Conservation (phyloP, 2,329 filamentous ascomycete genomes). For the Arachnomyces sp. region DNA sequence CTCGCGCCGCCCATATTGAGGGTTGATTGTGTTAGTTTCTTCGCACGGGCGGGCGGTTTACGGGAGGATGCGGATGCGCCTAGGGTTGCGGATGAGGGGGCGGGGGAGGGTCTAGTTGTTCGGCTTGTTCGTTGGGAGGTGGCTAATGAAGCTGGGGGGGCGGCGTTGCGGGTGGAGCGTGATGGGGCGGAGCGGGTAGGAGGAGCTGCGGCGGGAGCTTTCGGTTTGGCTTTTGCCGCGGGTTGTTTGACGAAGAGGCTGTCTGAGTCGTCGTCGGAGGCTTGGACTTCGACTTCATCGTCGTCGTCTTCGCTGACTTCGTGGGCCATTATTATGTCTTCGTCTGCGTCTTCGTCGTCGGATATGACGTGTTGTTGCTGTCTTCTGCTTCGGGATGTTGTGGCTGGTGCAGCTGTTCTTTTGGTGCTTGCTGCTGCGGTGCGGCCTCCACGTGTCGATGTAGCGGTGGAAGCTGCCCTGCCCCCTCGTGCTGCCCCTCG, state of each 20-base stretch:
- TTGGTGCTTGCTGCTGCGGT: slow-evolving; percentile 19
- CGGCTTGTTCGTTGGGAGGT: slow-evolving; percentile 19
- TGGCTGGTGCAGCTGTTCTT: slow-evolving; percentile 16
- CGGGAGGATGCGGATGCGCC: slow-evolving; percentile 19
- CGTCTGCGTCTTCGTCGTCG: slow-evolving; percentile 26
- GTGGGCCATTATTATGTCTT: slow-evolving; percentile 34
- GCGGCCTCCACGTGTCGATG: slow-evolving; percentile 25
- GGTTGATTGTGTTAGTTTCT: slow-evolving; percentile 31
- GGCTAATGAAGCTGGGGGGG: slow-evolving; percentile 13
- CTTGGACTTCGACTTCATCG: slow-evolving; percentile 18
- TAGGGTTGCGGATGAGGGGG: slow-evolving; percentile 26
- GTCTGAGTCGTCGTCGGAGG: slow-evolving; percentile 26
- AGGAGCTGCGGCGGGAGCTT: slow-evolving; percentile 4
- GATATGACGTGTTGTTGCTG: slow-evolving; percentile 21
- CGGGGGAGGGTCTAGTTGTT: slow-evolving; percentile 22
- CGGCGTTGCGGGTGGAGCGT: slow-evolving; percentile 16
- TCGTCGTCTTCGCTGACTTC: slow-evolving; percentile 25
- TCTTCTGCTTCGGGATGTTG: slow-evolving; percentile 16
- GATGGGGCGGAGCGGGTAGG: slow-evolving; percentile 1
- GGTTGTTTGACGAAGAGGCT: slow-evolving; percentile 35
- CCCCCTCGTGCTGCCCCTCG: slow-evolving; percentile 38
- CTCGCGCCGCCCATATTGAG: slow-evolving; percentile 31
- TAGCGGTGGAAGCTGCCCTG: slow-evolving; percentile 34
- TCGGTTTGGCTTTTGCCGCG: slow-evolving; percentile 17
- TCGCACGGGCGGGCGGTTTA: slow-evolving; percentile 16